Evolutionary conservation across 805 yeast species (phyloP), one percentile per base, ranked within the genome.

Genomic region (Ogataea sp.): DNA sequence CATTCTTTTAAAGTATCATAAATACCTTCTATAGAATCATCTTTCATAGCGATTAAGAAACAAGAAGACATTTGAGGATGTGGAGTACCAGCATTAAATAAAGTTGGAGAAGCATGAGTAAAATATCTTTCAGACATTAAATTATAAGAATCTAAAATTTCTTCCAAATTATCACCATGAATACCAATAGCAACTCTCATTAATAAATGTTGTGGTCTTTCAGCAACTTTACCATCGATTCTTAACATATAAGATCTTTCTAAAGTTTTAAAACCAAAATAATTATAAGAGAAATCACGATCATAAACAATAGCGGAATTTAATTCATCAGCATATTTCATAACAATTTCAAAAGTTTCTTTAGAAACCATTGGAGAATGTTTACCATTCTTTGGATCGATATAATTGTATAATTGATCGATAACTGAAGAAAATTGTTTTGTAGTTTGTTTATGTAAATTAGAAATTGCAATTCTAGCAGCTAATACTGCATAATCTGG

Each of bases 401-500:
- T 68, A 59, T 87, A 90, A 47, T 70, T 70, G 62, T 79, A 87
- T 50, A 90, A 70, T 42, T 81, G 80, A 44, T 73, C 72, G 40
- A 84, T 66, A 36, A 87, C 95, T 51, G 78, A 79, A 30, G 94
- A 81, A 53, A 84, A 90, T 55, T 73, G 83, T 62, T 84, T 83
- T 44, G 87, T 83, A 39, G 97, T 89, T 66, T 88, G 95, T 65
- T 89, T 89, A 69, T 90, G 97, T 57, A 93, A 71, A 61, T 87
- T 87, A 32, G 96, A 85, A 40, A 93, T 81, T 17, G 97, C 97
- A 44, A 90, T 83, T 67, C 98, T 80, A 27, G 97, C 97, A 39
- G 97, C 97, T 52, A 88, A 71, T 32, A 80, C 78, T 21, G 97
- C 96, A 54, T 90, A 89, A 65, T 93, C 97, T n/a, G 97, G 97